Percentiles rank a stretch among this genome's conserved stretches.
phyloP scores from a whole-genome alignment of 2,329 filamentous ascomycete species.

The Bipolaris sorokiniana region DNA sequence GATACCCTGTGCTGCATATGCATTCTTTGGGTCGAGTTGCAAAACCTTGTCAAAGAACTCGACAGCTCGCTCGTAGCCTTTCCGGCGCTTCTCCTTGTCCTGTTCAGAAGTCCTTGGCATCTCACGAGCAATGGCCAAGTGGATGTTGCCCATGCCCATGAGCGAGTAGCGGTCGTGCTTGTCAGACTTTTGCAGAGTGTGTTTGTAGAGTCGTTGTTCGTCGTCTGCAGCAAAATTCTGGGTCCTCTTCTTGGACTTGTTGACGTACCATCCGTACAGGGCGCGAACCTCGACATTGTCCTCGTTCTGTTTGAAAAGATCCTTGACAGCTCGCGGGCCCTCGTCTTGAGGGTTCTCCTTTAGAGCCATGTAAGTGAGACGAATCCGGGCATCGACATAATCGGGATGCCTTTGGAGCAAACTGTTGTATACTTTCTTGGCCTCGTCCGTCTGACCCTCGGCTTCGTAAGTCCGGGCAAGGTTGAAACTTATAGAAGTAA shows the following conservation, averaged over 20 bases:
- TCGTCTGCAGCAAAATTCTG: constrained; percentile 84
- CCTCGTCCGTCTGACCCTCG: constrained; percentile 78
- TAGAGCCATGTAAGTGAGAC: constrained; percentile 88
- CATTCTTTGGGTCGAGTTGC: constrained; percentile 92
- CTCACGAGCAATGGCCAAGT: constrained; percentile 84
- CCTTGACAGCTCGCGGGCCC: constrained; percentile 82
- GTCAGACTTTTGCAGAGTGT: constrained; percentile 84
- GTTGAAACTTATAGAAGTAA: constrained; percentile 97
- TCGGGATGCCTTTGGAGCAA: constrained; percentile 83
- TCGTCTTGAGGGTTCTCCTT: constrained; percentile 81
- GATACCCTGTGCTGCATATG: constrained; percentile 93
- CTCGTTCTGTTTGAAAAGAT: constrained; percentile 83
- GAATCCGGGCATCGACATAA: constrained; percentile 89
- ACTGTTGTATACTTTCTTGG: constrained; percentile 85
- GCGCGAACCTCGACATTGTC: constrained; percentile 89
- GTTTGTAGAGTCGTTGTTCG: constrained; percentile 94
- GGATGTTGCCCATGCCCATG: constrained; percentile 96
- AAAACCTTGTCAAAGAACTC: constrained; percentile 99
- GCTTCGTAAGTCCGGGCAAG: constrained; percentile 92
- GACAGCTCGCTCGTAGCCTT: constrained; percentile 86
- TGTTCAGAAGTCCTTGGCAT: constrained; percentile 90
- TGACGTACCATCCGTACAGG: constrained; percentile 94
- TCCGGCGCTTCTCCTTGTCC: constrained; percentile 88
- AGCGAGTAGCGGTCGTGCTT: constrained; percentile 98
- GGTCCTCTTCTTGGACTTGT: constrained; percentile 83